A percentile compares a stretch with the other conserved stretches of the same genome.
phyloP scores from a whole-genome alignment of 2,329 filamentous ascomycete genomes.

The Colletotrichum sp. region DNA sequence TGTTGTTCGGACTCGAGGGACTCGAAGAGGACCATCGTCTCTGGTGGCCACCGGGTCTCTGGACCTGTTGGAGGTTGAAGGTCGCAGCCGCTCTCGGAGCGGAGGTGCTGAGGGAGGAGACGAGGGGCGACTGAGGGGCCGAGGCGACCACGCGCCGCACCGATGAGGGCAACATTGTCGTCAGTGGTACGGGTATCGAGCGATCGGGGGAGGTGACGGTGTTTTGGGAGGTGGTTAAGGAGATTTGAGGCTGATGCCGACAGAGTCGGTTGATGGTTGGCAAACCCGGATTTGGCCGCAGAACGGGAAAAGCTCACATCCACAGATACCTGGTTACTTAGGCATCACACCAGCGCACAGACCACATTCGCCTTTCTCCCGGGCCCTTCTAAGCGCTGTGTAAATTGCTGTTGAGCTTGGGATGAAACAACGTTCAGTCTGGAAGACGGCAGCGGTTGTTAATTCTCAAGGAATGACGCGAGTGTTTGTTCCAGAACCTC shows the following conservation, averaged over 20 bases:
- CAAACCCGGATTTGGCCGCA: slow-evolving; percentile 41
- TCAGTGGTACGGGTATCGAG: slow-evolving; percentile 24
- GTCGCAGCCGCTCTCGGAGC: slow-evolving; percentile 42
- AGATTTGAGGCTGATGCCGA: slow-evolving; percentile 27
- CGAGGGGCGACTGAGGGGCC: slow-evolving; percentile 49
- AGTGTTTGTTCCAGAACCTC: background rate
- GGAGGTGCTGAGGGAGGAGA: slow-evolving; percentile 46
- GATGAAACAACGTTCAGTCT: background rate
- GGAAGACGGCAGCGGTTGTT: background rate
- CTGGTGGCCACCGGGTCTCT: slow-evolving; percentile 44
- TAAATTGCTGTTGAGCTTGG: background rate
- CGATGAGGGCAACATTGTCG: slow-evolving; percentile 54
- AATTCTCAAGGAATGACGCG: background rate
- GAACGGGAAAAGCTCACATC: slow-evolving; percentile 37
- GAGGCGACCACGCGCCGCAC: slow-evolving; percentile 59
- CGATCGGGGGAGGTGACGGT: background rate
- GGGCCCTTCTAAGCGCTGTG: background rate
- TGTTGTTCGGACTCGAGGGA: slow-evolving; percentile 65
- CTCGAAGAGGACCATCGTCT: slow-evolving; percentile 66
- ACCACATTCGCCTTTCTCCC: background rate
- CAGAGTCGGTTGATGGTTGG: slow-evolving; percentile 33
- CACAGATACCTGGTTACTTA: slow-evolving; percentile 16
- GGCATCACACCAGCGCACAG: slow-evolving; percentile 8
- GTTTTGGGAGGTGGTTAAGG: background rate
- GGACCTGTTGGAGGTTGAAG: slow-evolving; percentile 27